Conservation (phyloP, 2,329 filamentous ascomycete species). For the Aspergillus tubingensis region DNA sequence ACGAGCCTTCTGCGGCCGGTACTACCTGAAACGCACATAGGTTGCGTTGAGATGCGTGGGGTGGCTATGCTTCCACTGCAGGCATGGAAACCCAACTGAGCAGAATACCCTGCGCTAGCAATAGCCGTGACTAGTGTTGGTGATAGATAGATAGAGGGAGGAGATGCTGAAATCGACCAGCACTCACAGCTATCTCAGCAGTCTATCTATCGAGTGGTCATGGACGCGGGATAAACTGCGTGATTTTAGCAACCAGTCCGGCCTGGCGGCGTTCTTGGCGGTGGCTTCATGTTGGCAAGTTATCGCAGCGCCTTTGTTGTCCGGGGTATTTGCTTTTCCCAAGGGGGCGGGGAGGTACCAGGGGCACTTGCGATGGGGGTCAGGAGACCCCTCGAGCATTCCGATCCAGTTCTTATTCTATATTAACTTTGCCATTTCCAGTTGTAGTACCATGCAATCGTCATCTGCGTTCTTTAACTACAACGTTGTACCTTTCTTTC, state of each 20-base stretch:
- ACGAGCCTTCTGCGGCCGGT: slow-evolving; percentile 8
- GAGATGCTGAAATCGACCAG: not conserved
- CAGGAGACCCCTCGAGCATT: slow-evolving; percentile 1
- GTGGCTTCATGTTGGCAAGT: slow-evolving; percentile 13
- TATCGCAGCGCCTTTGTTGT: not conserved
- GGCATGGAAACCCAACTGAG: slow-evolving; percentile 6
- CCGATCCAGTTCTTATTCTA: slow-evolving; percentile 6
- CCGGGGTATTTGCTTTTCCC: not conserved
- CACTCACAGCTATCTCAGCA: not conserved
- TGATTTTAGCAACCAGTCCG: slow-evolving; percentile 14
- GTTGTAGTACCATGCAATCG: slow-evolving; percentile 1
- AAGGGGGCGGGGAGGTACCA: not conserved
- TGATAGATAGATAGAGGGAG: not conserved
- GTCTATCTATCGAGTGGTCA: not conserved
- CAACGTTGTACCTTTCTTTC: too few relatives aligned
- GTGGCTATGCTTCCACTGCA: slow-evolving; percentile 7
- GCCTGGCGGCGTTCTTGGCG: slow-evolving; percentile 19
- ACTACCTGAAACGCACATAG: slow-evolving; percentile 7
- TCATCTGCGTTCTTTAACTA: not conserved
- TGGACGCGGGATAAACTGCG: slow-evolving; percentile 9
- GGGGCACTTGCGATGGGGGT: not conserved
- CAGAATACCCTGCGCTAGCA: not conserved
- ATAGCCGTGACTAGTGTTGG: not conserved
- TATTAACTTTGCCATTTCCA: slow-evolving; percentile 9
- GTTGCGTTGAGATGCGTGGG: slow-evolving; percentile 8